Percentiles rank a stretch among this genome's conserved stretches.
Conservation (phyloP, 129 eudicot species). For the Artemisia annua region DNA sequence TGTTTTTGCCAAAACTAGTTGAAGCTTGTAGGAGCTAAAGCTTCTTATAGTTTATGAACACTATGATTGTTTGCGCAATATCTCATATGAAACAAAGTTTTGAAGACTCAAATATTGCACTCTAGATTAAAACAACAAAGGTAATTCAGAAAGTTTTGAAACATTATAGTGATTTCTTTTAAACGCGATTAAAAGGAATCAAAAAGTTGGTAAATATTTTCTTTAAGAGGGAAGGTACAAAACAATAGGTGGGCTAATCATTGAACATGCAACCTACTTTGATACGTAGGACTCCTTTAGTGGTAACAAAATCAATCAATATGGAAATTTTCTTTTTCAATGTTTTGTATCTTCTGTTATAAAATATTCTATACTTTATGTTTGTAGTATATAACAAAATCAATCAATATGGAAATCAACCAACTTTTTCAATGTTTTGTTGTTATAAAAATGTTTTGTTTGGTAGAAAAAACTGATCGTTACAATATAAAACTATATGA, state of each 20-base stretch:
- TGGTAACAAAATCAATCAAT: not conserved
- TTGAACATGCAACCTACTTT: conserved; percentile 36
- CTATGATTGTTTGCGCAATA: too few relatives aligned
- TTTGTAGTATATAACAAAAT: not conserved
- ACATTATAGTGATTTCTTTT: not conserved
- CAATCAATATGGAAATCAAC: not conserved
- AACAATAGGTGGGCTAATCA: conserved; percentile 28
- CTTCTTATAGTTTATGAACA: too few relatives aligned
- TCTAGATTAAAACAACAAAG: not conserved
- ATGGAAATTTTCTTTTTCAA: not conserved
- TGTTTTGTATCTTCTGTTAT: not conserved
- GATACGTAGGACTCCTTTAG: conserved; percentile 2
- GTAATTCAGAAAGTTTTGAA: too few relatives aligned
- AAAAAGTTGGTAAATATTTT: conserved; percentile 23
- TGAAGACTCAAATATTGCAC: too few relatives aligned
- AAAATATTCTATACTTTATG: not conserved
- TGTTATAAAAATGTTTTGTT: not conserved
- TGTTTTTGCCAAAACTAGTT: too few relatives aligned
- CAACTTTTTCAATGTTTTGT: not conserved
- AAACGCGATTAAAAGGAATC: conserved; percentile 1
- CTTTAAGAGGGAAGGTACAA: conserved; percentile 20
- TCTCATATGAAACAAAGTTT: too few relatives aligned
- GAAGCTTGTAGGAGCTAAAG: too few relatives aligned
- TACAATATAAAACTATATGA: not conserved
- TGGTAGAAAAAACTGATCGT: not conserved